Evolutionary conservation across 345 rosid species (phyloP).

Genomic region (Euphorbia peplus): DNA sequence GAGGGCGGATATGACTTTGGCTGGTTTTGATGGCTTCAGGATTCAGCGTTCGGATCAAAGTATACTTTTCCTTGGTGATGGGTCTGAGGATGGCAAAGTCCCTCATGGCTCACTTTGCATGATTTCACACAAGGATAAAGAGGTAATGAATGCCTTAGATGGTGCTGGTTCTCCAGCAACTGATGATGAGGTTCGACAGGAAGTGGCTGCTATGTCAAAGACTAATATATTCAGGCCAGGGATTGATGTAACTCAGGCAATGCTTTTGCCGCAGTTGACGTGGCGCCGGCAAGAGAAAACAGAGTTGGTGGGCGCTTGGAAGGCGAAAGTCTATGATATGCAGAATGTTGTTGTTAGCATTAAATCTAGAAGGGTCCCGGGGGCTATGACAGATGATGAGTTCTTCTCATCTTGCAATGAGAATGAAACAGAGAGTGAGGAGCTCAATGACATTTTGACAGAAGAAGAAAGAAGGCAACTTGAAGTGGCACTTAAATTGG

Average conservation of each 20-base stretch:
- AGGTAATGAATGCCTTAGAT: conserved; percentile 90
- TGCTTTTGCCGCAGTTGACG: conserved; percentile 76
- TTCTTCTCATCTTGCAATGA: conserved; percentile 66
- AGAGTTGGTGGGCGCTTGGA: conserved; percentile 90
- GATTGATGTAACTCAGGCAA: conserved; percentile 93
- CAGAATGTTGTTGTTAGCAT: conserved; percentile 94
- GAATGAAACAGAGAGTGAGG: conserved; percentile 77
- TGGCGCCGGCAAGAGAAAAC: conserved; percentile 96
- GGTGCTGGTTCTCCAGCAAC: conserved; percentile 79
- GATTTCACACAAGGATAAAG: conserved; percentile 90
- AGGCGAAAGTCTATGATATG: conserved; percentile 95
- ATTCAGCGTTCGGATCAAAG: conserved; percentile 93
- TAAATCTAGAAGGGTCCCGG: conserved; percentile 86
- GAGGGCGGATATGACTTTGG: conserved; percentile 97
- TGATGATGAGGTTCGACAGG: conserved; percentile 83
- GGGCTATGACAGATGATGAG: conserved; percentile 94
- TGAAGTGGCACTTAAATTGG: conserved; percentile 78
- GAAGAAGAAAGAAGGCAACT: conserved; percentile 92
- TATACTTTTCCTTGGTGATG: conserved; percentile 89
- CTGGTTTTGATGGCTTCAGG: conserved; percentile 94
- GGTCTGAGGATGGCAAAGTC: conserved; percentile 75
- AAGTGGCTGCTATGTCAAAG: conserved; percentile 85
- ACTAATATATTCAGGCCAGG: conserved; percentile 94
- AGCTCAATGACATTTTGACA: conserved; percentile 64
- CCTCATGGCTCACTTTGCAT: conserved; percentile 80